A percentile compares a stretch with the other conserved stretches of the same genome.
Evolutionary conservation across 1,284 basidiomycete genomes (phyloP).

Genomic region (Gymnopus androsaceus): DNA sequence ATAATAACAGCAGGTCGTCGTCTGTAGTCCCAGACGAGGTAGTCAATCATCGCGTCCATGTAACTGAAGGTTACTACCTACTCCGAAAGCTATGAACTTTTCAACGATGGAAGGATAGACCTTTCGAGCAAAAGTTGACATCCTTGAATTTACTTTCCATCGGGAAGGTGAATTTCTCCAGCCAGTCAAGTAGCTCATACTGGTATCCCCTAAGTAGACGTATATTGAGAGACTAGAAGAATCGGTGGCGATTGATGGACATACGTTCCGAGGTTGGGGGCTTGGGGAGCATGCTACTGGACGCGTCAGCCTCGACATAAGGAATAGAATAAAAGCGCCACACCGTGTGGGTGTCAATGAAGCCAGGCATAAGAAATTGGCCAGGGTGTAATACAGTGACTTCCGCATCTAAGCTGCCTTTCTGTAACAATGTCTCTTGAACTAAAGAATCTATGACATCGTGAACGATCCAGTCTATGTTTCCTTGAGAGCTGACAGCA

Average conservation of each 20-base stretch:
- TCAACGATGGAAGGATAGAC: constrained; percentile 78
- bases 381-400: constrained; percentile 56
- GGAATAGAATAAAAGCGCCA: constrained; percentile 21
- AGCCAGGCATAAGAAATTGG: constrained; percentile 86
- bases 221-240: neutral
- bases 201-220: constrained; percentile 56
- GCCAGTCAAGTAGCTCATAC: constrained; percentile 90
- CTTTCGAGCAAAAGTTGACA: constrained; percentile 64
- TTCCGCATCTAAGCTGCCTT: constrained; percentile 36
- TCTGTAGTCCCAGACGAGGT: constrained; percentile 58
- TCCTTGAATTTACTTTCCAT: constrained; percentile 84
- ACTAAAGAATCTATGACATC: constrained; percentile 49
- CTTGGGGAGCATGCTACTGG: constrained; percentile 81
- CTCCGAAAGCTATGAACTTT: constrained; percentile 76
- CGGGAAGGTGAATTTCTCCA: constrained; percentile 86
- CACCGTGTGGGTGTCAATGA: constrained; percentile 89
- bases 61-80: constrained; percentile 30
- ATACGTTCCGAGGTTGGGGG: constrained; percentile 82
- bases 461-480: constrained; percentile 68
- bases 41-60: neutral
- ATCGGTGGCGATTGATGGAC: constrained; percentile 21
- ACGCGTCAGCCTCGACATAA: neutral
- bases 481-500: constrained; percentile 56
- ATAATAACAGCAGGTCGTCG: constrained; percentile 94
- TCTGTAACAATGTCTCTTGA: constrained; percentile 46